Evolutionary conservation across 2,329 filamentous ascomycete species (phyloP), one percentile per base, ranked within the genome.

Genomic region (Nigrospora oryzae): DNA sequence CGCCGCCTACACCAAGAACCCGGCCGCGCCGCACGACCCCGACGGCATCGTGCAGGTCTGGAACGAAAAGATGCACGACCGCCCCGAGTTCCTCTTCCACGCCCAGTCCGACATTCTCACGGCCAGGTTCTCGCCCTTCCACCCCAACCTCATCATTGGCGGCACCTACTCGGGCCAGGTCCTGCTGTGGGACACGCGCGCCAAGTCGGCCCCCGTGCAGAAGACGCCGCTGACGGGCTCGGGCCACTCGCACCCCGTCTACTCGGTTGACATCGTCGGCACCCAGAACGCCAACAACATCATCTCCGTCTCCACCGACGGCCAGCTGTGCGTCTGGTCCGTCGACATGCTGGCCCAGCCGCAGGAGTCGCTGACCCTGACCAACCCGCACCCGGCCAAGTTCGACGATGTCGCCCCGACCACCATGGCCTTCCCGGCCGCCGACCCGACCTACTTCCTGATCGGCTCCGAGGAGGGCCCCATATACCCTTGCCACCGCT

Each of bases 241-340:
- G 13, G 90, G 93, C 13, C 93, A 98, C 63, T 95, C 93, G 8
- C 93, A 98, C 60, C 93, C 93, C 0, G 86, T 98, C 51, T 98
- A 98, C 70, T 89, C 86, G 35, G 81, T 98, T 46, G 87, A 93
- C 50, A 94, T 98, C 45, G 89, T 98, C 41, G 93, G 93, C 51
- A 98, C 94, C 1, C 93, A 97, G 61, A 98, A 98, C 63, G 93
- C 93, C 47, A 95, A 96, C 70, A 98, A 97, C 64, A 95, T 98
- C 61, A 86, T 98, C 56, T 96, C 90, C 32, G 91, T 89, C 62
- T 96, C 89, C 1, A 98, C 93, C 1, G 93, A 98, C 60, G 93
- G 93, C 44, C 89, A 95, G 11, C 89, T 97, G 36, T 98, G 93
- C 64, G 88, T 90, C 40, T 98, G 93, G 93, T 90, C 87, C 45